Base-by-base conservation (phyloP, 1,284 basidiomycete species). In the Microbotryomycetes sp. region DNA sequence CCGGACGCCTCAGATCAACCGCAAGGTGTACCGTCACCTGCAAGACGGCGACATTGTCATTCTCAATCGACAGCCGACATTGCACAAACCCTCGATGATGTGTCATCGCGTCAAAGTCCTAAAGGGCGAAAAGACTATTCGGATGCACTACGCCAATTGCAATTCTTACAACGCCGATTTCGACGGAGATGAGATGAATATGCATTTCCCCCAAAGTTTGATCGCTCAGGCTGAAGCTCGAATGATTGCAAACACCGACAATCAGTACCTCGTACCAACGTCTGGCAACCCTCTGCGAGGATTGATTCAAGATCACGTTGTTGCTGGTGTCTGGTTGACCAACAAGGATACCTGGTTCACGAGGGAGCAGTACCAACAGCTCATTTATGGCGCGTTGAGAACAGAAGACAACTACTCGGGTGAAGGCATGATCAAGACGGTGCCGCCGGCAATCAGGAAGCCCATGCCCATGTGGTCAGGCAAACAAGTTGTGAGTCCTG, bases 41-140 rank as follows among this genome's bases (percentile, higher is more conserved):
- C 83, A 84, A 59, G 91, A 98, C 75, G 96, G 96, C 3, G 96
- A 99, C 74, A 88, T 97, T 61, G 79, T 99, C 64, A 89, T 99
- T 70, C 80, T 99, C 57, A 99, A 99, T 75, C 89, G 96, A 65
- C 96, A 99, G 80, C 96, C 96, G 9, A 98, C 96, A 1, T 80
- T 99, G 61, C 96, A 99, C 77, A 98, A 98, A 76, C 94, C 96
- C n/a, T 92, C 89, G 80, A 99, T 99, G 94, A 99, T 99, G 96
- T 89, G 87, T 11, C 96, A 99, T 77, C 88, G 85, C 70, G 96
- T 94, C 26, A 86, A 87, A 65, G 89, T 98, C 18, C 77, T 99
- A 65, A 83, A 86, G 63, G 96, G 94, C 52, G 96, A 99, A 78
- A 97, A 97, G 80, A 98, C 96, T 1, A 98, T 99, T 75, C 85